Evolutionary conservation across 1,139 yeast species (phyloP).

Genomic region (Zhuliangozyma blackwelliae): DNA sequence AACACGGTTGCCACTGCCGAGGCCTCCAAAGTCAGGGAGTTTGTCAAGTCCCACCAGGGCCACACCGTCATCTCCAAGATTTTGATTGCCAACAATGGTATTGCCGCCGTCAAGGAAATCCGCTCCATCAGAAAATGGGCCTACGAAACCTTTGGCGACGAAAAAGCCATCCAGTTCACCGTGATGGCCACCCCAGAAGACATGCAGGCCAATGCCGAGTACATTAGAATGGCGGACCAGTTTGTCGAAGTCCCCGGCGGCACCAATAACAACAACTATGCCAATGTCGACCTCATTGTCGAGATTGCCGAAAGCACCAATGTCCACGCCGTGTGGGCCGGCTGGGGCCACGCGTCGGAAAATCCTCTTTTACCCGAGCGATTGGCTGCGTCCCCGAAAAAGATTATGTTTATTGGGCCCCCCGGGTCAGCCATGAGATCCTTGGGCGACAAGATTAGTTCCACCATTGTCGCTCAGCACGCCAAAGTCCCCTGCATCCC

Average conservation of each 20-base stretch:
- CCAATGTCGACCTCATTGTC: conserved; percentile 94
- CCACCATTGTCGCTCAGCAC: conserved; percentile 97
- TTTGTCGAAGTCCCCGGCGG: conserved; percentile 99
- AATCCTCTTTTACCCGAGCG: conserved; percentile 92
- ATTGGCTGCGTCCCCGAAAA: conserved; percentile 85
- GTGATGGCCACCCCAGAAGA: conserved; percentile 99
- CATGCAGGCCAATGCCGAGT: conserved; percentile 93
- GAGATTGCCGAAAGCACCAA: conserved; percentile 95
- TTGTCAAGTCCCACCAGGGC: conserved; percentile 83
- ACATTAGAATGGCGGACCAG: conserved; percentile 98
- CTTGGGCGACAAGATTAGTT: conserved; percentile 95
- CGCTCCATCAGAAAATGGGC: conserved; percentile 98
- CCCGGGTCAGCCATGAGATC: conserved; percentile 99
- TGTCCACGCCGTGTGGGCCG: conserved; percentile 99
- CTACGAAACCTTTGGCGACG: conserved; percentile 95
- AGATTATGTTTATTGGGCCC: conserved; percentile 91
- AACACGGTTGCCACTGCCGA: conserved; percentile 74
- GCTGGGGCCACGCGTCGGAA: conserved; percentile 99
- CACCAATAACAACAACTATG: conserved; percentile 95
- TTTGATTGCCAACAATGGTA: conserved; percentile 96
- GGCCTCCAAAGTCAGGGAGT: conserved; percentile 70
- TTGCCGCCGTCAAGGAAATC: conserved; percentile 97
- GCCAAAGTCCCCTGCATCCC: conserved; percentile 98
- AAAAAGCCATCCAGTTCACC: conserved; percentile 86
- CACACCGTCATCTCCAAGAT: conserved; percentile 91